Conservation (phyloP, 208 protist genomes). For the Angomonas ambiguus region DNA sequence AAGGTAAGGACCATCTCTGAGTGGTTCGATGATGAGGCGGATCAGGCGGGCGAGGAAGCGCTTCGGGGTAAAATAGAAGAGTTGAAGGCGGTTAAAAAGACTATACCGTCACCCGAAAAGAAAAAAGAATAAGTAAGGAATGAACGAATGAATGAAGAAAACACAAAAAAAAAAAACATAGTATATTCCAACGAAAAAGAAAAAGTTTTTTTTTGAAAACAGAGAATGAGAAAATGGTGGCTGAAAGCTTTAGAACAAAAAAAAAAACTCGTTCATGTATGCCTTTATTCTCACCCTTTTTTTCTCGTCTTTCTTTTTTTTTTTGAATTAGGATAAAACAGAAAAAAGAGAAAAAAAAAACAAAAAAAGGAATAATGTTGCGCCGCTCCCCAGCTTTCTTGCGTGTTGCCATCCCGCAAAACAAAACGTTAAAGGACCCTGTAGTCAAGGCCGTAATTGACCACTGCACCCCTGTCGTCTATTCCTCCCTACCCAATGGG, state of each 20-base stretch:
- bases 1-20: conserved; percentile 27
- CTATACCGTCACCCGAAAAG: background rate
- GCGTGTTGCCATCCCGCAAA: conserved; percentile 20
- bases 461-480: conserved; percentile 77
- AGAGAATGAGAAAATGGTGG: no score
- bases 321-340: background rate
- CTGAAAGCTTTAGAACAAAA: no score
- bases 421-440: conserved; percentile 50
- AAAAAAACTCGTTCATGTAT: no score
- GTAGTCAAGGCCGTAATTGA: conserved; percentile 39
- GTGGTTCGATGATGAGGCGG: conserved; percentile 58
- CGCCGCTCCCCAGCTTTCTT: background rate
- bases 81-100: conserved; percentile 1
- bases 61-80: conserved; percentile 20
- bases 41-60: conserved; percentile 27
- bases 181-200: conserved; percentile 6
- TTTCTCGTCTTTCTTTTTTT: background rate
- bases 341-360: conserved; percentile 4
- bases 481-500: conserved; percentile 94
- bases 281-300: background rate
- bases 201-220: conserved; percentile 8
- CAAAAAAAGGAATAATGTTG: background rate
- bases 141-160: conserved; percentile 4
- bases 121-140: background rate
- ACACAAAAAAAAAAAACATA: conserved; percentile 16